A percentile compares a stretch with the other conserved stretches of the same genome.
Conservation (phyloP, 306 rosid genomes). For the Prosopis cineraria region DNA sequence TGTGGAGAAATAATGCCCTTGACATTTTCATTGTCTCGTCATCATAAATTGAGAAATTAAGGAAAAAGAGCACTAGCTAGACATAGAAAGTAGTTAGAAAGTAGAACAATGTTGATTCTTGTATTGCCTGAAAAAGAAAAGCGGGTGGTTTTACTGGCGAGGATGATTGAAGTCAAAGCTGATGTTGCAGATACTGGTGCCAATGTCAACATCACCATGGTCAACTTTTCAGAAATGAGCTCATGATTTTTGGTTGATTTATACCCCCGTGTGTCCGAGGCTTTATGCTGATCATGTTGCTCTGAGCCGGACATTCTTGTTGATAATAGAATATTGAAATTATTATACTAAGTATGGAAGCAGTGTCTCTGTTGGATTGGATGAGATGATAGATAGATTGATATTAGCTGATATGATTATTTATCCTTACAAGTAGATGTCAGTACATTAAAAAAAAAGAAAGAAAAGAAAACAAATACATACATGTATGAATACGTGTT, state of each 20-base stretch:
- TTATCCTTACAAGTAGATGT: neutral
- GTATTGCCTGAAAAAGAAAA: neutral
- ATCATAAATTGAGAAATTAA: neutral
- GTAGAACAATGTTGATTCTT: neutral
- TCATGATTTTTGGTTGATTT: neutral
- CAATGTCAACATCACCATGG: neutral
- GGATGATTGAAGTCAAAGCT: neutral
- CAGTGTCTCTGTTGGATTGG: neutral
- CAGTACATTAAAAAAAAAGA: no score
- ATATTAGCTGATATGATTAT: neutral
- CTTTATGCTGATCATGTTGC: neutral
- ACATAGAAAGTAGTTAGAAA: neutral
- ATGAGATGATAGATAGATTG: neutral
- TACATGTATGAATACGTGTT: no score
- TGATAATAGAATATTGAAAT: neutral
- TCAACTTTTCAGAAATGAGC: neutral
- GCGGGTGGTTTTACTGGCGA: neutral
- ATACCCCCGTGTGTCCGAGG: neutral
- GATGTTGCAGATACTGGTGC: neutral
- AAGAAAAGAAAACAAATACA: no score
- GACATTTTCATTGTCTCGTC: neutral
- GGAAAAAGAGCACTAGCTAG: neutral
- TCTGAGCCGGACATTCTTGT: neutral
- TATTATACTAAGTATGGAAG: neutral
- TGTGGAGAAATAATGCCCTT: neutral